phyloP scores from a whole-genome alignment of 192 early-diverging fungal genomes.

The Mortierella antarctica region DNA sequence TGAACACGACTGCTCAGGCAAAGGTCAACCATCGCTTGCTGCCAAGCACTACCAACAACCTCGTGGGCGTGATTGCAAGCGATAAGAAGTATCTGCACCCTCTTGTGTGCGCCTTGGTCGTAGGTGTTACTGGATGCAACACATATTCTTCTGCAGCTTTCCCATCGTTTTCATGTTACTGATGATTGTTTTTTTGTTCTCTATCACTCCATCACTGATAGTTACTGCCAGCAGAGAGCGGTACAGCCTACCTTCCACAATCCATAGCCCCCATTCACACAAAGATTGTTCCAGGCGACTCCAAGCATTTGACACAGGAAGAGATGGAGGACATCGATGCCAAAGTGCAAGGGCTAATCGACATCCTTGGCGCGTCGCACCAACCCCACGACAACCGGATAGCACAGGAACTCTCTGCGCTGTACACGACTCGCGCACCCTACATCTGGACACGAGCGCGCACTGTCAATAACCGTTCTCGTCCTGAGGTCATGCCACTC shows the following conservation, averaged over 20 bases:
- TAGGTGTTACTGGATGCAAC: conserved; percentile 16
- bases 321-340: conserved; percentile 29
- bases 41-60: conserved; percentile 10
- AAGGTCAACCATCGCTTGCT: background rate
- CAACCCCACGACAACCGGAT: conserved; percentile 7
- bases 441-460: conserved; percentile 48
- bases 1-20: background rate
- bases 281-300: conserved; percentile 3
- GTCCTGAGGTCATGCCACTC: background rate
- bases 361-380: conserved; percentile 3
- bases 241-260: conserved; percentile 18
- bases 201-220: background rate
- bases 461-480: background rate
- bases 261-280: conserved; percentile 23
- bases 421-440: conserved; percentile 19
- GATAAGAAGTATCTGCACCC: conserved; percentile 30
- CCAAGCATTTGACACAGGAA: conserved; percentile 16
- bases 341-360: conserved; percentile 15
- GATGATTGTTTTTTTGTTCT: background rate
- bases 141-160: background rate
- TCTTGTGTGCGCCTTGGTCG: conserved; percentile 46
- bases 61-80: background rate
- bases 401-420: conserved; percentile 16
- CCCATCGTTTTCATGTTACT: background rate
- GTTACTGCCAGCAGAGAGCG: conserved; percentile 19